These are phyloP conservation scores for Sideroxylon spinosum DNA, from an alignment of 179 eudicot species.

Conservation along the genomic window DNA sequence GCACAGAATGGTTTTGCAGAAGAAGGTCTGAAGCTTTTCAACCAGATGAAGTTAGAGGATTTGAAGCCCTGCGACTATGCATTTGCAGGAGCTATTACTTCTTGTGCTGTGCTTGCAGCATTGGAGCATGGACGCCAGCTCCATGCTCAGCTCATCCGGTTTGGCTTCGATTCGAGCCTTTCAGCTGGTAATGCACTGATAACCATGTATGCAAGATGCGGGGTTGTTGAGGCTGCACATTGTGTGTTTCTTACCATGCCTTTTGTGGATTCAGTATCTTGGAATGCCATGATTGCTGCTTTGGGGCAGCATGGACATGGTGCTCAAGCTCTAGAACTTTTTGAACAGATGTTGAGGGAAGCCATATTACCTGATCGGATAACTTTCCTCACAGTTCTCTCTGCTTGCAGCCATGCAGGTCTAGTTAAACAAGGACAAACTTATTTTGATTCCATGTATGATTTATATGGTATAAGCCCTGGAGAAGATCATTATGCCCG, in stretches of 20 bases:
- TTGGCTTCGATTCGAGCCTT: slow-evolving; percentile 60
- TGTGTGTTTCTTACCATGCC: slow-evolving; percentile 48
- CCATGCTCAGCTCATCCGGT: slow-evolving; percentile 47
- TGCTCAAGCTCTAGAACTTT: slow-evolving; percentile 46
- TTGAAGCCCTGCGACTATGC: slow-evolving; percentile 61
- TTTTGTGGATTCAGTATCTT: slow-evolving; percentile 57
- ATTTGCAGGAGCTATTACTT: slow-evolving; percentile 62
- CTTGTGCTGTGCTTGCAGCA: slow-evolving; percentile 59
- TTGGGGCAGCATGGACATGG: slow-evolving; percentile 68
- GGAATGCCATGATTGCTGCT: slow-evolving; percentile 81
- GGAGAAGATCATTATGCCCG: slow-evolving; percentile 76
- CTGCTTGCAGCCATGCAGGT: slow-evolving; percentile 78
- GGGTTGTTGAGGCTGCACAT: slow-evolving; percentile 47
- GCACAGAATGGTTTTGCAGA: slow-evolving; percentile 65
- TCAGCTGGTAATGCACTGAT: slow-evolving; percentile 64
- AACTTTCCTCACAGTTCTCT: slow-evolving; percentile 56
- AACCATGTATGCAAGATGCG: slow-evolving; percentile 72
- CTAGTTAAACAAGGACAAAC: slow-evolving; percentile 51
- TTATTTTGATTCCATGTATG: slow-evolving; percentile 48
- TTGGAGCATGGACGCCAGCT: slow-evolving; percentile 61
- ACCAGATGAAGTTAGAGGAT: slow-evolving; percentile 52
- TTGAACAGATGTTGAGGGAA: slow-evolving; percentile 53
- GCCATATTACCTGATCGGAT: slow-evolving; percentile 56
- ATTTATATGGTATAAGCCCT: slow-evolving; percentile 38
- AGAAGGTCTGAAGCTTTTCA: slow-evolving; percentile 52